Conservation (phyloP, 257 asterid species). For the Ajuga chamaepitys region DNA sequence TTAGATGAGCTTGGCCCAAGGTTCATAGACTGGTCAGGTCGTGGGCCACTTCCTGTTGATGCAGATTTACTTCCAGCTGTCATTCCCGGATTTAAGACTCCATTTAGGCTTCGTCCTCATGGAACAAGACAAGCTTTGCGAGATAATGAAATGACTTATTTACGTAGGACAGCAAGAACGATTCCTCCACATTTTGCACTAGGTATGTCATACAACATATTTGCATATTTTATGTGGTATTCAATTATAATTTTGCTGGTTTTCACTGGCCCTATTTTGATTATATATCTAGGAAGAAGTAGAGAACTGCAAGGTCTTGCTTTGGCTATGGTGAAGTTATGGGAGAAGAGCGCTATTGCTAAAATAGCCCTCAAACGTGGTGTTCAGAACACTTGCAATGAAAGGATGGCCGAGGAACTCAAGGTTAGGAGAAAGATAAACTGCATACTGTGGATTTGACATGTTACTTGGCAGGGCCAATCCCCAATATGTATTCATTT, state of each 20-base stretch:
- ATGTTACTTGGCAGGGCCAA: too few relatives aligned
- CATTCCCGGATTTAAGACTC: slow-evolving; percentile 62
- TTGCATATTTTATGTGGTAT: slow-evolving; percentile 7
- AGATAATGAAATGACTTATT: slow-evolving; percentile 64
- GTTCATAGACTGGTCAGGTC: slow-evolving; percentile 82
- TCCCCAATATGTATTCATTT: too few relatives aligned
- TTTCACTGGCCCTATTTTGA: neutral
- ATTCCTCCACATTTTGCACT: slow-evolving; percentile 93
- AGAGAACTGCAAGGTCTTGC: slow-evolving; percentile 91
- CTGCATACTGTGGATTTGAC: neutral
- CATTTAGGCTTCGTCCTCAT: slow-evolving; percentile 68
- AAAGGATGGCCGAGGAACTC: slow-evolving; percentile 94
- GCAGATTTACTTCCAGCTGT: slow-evolving; percentile 80
- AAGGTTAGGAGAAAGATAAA: slow-evolving; percentile 38
- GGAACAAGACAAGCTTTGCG: slow-evolving; percentile 45
- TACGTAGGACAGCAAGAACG: slow-evolving; percentile 60
- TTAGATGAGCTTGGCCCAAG: slow-evolving; percentile 83
- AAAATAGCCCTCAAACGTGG: slow-evolving; percentile 93
- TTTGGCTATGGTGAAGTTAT: slow-evolving; percentile 71
- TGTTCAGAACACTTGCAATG: slow-evolving; percentile 68
- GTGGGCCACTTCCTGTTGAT: slow-evolving; percentile 82
- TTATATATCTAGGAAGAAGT: slow-evolving; percentile 54
- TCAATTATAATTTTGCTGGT: neutral
- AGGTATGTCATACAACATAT: slow-evolving; percentile 32
- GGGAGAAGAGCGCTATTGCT: slow-evolving; percentile 77